Percentiles rank a stretch among this genome's conserved stretches.
These are phyloP conservation scores for Fusarium fujikuroi DNA, from an alignment of 2,329 filamentous ascomycete genomes.

Conservation along the genomic window DNA sequence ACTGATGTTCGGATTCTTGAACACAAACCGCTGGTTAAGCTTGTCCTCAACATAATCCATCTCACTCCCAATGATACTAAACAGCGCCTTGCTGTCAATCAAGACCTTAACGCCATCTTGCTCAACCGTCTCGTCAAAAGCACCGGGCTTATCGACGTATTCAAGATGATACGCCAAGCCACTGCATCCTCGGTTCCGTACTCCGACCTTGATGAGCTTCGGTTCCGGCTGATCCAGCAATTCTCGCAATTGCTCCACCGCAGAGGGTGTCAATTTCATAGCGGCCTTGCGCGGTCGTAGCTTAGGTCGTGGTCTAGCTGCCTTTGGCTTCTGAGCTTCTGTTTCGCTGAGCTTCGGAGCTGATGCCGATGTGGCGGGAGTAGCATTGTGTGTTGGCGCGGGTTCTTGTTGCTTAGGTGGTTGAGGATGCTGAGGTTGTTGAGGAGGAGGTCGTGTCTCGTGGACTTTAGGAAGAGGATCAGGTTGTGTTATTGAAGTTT, in stretches of 20 bases:
- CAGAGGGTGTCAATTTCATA: conserved; percentile 83
- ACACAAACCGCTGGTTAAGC: conserved; percentile 90
- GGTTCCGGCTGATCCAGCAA: conserved; percentile 87
- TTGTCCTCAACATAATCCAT: conserved; percentile 99
- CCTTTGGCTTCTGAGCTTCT: conserved; percentile 74
- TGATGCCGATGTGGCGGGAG: conserved; percentile 41
- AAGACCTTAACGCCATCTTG: conserved; percentile 96
- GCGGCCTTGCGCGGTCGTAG: conserved; percentile 83
- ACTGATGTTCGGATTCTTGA: conserved; percentile 99
- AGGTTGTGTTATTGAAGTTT: conserved; percentile 60
- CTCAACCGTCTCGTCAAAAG: conserved; percentile 91
- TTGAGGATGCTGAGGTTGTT: conserved; percentile 35
- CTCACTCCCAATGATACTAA: conserved; percentile 98
- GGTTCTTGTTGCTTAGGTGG: conserved; percentile 28
- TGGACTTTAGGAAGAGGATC: conserved; percentile 60
- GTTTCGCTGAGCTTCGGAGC: conserved; percentile 61
- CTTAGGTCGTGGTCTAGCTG: conserved; percentile 52
- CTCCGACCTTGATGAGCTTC: conserved; percentile 93
- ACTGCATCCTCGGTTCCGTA: conserved; percentile 93
- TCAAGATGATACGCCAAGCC: conserved; percentile 93
- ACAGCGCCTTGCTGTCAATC: conserved; percentile 96
- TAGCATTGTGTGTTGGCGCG: conserved; percentile 27
- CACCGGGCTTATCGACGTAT: conserved; percentile 89
- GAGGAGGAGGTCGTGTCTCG: conserved; percentile 61
- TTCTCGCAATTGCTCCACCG: conserved; percentile 80